Conservation (phyloP, 352 stramenopile species). For the Pythium grandisporangium region DNA sequence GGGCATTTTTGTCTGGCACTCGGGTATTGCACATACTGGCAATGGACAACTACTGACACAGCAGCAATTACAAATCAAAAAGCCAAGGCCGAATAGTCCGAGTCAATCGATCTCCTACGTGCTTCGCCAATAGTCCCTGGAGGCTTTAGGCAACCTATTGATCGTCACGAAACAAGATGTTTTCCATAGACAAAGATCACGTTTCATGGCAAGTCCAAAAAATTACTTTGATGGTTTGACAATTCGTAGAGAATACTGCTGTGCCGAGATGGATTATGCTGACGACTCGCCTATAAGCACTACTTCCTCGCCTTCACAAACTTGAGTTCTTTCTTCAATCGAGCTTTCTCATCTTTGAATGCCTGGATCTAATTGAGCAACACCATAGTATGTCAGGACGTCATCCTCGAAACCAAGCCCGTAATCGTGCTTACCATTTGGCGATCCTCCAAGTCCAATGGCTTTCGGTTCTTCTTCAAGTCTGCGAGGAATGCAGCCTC, state of each 20-base stretch:
- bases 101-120: too few species aligned
- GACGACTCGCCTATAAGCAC: too few species aligned
- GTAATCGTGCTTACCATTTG: constrained; percentile 66
- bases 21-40: constrained; percentile 75
- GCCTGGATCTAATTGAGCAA: constrained; percentile 40
- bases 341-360: constrained; percentile 80
- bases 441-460: constrained; percentile 54
- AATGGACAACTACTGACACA: constrained; percentile 39
- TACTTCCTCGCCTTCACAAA: constrained; percentile 61
- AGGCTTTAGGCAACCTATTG: too few species aligned
- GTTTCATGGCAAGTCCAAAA: too few species aligned
- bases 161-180: too few species aligned
- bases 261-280: too few species aligned
- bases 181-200: too few species aligned
- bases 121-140: too few species aligned
- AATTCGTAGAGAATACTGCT: too few species aligned
- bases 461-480: constrained; percentile 43
- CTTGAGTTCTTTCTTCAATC: constrained; percentile 82
- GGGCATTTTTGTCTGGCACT: constrained; percentile 66
- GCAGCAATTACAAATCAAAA: neutral
- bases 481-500: constrained; percentile 73
- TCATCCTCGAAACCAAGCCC: too few species aligned
- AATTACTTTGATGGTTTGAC: too few species aligned
- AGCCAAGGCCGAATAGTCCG: too few species aligned
- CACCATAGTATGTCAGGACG: neutral